Evolutionary conservation across 2,329 filamentous ascomycete species (phyloP).

Genomic region (Colletotrichum destructivum): DNA sequence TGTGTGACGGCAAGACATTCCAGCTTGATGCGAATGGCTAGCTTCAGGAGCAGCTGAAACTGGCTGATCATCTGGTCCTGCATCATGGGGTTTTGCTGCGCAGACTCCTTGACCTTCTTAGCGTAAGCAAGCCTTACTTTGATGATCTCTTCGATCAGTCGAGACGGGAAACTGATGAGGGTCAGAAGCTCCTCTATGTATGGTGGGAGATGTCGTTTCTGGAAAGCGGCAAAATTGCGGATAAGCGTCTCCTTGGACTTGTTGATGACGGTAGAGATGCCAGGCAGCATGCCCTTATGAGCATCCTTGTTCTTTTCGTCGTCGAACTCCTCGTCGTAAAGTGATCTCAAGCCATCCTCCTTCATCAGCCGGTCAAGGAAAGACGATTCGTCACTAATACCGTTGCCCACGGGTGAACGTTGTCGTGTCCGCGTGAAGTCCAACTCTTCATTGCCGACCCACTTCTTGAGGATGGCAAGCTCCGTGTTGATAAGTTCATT

Average conservation of each 20-base stretch:
- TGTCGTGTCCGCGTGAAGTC: constrained; percentile 87
- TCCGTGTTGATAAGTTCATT: constrained; percentile 97
- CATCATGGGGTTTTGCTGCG: constrained; percentile 92
- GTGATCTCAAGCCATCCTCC: constrained; percentile 92
- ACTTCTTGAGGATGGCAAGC: constrained; percentile 89
- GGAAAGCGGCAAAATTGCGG: constrained; percentile 85
- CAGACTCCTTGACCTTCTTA: constrained; percentile 94
- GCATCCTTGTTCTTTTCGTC: constrained; percentile 54
- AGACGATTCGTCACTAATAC: constrained; percentile 89
- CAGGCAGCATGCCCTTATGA: constrained; percentile 83
- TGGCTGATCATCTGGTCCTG: constrained; percentile 98
- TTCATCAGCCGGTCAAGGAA: constrained; percentile 97
- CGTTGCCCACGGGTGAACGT: constrained; percentile 77
- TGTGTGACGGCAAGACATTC: constrained; percentile 88
- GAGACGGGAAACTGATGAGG: constrained; percentile 96
- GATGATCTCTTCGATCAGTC: constrained; percentile 97
- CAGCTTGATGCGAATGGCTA: constrained; percentile 93
- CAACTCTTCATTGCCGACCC: constrained; percentile 96
- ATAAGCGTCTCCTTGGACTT: constrained; percentile 96
- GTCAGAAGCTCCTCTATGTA: constrained; percentile 98
- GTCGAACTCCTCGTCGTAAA: constrained; percentile 78
- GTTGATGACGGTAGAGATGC: constrained; percentile 87
- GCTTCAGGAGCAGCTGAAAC: constrained; percentile 92
- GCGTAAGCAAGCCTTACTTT: constrained; percentile 92
- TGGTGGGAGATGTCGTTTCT: constrained; percentile 90